Base-by-base conservation (phyloP, 2,329 filamentous ascomycete species). In the Didymella glomerata region DNA sequence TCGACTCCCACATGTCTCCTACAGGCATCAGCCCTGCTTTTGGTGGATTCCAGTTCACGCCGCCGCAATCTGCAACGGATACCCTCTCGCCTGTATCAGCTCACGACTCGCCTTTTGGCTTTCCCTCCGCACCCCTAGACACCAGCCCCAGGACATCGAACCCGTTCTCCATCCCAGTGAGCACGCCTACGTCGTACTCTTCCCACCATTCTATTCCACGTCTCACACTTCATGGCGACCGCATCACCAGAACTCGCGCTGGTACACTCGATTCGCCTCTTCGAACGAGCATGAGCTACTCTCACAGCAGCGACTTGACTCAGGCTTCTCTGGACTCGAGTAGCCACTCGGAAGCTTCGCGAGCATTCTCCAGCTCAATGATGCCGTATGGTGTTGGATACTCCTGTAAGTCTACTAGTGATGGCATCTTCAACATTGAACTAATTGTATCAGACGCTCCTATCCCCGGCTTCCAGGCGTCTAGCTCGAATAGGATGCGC, bases 1-100 rank as follows among this genome's bases (percentile, higher is more conserved):
- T 84, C 11, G 86, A 87, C n/a, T 85, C 88, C 22, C 87, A 90
- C 68, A 81, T 89, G 66, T 90, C 89, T 11, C 84, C 88, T 0
- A 86, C 87, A 0, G 86, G 86, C 11, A 81, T 92, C 25, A 90
- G 85, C 62, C 87, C 89, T 25, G 86, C 85, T 0, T 90, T 91
- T 75, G 86, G 87, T 10, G 83, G 83, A 63, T 87, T 91, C 65
- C 85, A 85, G 2, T 91, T 91, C 70, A 84, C 84, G 51, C 83
- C 85, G 45, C 80, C 81, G 8, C 81, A 82, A 41, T 82, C 81
- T 27, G 79, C 79, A 20, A 80, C 79, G 11, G 56, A 59, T 10
- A 41, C 56, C 9, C 56, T 59, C 16, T 82, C 81, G 5, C 80
- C 81, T 0, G 76, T 76, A 4, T 81, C 81, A 14, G 71, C 73